phyloP scores from a whole-genome alignment of 306 rosid species.

The Citrullus mucosospermus region DNA sequence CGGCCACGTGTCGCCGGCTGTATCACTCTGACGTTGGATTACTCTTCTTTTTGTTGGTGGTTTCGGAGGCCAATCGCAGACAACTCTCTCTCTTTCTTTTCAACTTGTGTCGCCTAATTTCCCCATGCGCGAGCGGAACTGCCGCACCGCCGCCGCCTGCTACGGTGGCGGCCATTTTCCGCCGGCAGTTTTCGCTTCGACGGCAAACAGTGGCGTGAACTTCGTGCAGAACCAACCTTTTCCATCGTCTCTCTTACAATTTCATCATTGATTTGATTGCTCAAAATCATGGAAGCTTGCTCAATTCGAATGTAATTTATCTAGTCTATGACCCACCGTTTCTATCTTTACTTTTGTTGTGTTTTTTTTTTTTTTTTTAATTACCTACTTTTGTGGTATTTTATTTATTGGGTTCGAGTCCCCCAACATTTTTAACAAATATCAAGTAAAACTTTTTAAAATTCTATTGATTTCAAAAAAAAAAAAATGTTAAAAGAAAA shows the following conservation, averaged over 20 bases:
- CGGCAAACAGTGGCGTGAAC: neutral
- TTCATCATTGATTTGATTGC: constrained; percentile 5
- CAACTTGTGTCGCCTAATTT: neutral
- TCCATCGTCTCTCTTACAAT: neutral
- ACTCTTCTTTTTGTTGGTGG: constrained; percentile 31
- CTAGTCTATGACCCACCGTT: neutral
- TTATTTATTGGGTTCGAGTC: too few relatives aligned
- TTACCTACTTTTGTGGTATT: neutral
- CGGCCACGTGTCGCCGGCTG: constrained; percentile 63
- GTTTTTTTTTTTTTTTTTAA: neutral
- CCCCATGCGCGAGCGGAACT: neutral
- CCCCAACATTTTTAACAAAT: too few relatives aligned
- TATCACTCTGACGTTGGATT: constrained; percentile 30
- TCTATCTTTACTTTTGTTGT: neutral
- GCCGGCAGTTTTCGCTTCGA: neutral
- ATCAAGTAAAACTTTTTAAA: too few relatives aligned
- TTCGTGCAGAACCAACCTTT: neutral
- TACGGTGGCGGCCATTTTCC: neutral
- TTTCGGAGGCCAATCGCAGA: constrained; percentile 42
- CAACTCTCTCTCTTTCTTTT: constrained; percentile 16
- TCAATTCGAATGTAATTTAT: neutral
- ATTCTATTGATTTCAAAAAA: too few relatives aligned
- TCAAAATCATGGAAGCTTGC: neutral
- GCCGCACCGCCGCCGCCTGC: neutral
- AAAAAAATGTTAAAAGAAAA: too few relatives aligned